Conservation (phyloP, 2,329 filamentous ascomycete species). For the Neospermospora avenae region DNA sequence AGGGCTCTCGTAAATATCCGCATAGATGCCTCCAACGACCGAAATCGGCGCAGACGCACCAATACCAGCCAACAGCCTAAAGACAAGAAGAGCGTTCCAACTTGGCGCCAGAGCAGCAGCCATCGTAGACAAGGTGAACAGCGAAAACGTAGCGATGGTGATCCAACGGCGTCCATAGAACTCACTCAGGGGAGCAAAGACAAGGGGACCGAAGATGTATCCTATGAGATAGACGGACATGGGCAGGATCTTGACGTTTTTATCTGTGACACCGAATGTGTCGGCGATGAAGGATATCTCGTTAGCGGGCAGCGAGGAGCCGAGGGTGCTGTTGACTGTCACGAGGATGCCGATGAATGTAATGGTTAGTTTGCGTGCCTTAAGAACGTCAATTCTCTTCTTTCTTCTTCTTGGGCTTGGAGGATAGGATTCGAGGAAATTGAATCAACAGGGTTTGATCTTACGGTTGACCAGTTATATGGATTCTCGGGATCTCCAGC, state of each 20-base stretch:
- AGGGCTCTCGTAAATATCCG: conserved; percentile 58
- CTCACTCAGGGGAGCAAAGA: conserved; percentile 63
- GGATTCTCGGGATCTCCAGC: neutral
- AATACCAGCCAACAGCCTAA: conserved; percentile 51
- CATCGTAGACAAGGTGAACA: conserved; percentile 52
- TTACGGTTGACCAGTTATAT: neutral
- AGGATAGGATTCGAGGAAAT: no score
- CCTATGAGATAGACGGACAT: conserved; percentile 2
- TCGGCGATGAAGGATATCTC: neutral
- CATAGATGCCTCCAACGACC: conserved; percentile 58
- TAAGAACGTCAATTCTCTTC: neutral
- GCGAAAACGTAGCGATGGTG: conserved; percentile 43
- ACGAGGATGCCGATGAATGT: neutral
- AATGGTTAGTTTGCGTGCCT: conserved; percentile 10
- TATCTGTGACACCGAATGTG: neutral
- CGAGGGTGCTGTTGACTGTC: neutral
- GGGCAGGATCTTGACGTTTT: neutral
- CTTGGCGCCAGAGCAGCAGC: conserved; percentile 53
- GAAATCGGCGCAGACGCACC: conserved; percentile 56
- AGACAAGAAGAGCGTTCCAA: conserved; percentile 51
- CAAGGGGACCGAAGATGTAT: conserved; percentile 43
- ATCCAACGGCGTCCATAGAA: conserved; percentile 54
- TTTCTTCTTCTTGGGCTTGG: neutral
- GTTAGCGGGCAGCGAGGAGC: conserved; percentile 1
- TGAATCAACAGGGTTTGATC: no score